phyloP scores from a whole-genome alignment of 2,329 filamentous ascomycete species.

The Karstenula rhodostoma region DNA sequence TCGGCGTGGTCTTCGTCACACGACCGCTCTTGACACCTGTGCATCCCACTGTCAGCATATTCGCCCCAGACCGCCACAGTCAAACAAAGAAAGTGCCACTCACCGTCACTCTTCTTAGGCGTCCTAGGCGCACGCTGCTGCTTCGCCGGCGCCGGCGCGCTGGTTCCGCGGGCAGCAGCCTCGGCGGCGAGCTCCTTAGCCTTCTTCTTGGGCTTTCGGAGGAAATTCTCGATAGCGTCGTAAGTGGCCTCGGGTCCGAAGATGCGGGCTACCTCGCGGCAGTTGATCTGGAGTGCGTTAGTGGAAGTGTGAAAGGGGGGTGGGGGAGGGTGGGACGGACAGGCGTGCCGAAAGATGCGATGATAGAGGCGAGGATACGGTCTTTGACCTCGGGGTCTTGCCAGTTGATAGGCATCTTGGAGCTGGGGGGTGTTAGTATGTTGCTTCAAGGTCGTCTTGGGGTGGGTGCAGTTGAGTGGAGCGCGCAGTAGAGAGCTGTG shows the following conservation, averaged over 20 bases:
- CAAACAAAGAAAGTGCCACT: constrained; percentile 13
- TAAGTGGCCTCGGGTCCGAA: constrained; percentile 59
- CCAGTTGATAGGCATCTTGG: constrained; percentile 49
- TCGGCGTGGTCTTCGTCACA: constrained; percentile 26
- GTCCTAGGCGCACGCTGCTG: constrained; percentile 16
- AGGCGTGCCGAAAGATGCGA: constrained; percentile 44
- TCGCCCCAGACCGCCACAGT: background rate
- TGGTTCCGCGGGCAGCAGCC: constrained; percentile 12
- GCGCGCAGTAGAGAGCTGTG: background rate
- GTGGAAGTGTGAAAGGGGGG: background rate
- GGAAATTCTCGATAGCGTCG: constrained; percentile 57
- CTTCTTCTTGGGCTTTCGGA: constrained; percentile 55
- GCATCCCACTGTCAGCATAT: background rate
- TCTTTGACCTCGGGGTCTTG: constrained; percentile 45
- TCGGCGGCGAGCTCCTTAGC: constrained; percentile 45
- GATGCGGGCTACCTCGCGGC: constrained; percentile 52
- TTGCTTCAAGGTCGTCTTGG: background rate
- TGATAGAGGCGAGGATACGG: constrained; percentile 51
- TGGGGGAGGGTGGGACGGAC: constrained; percentile 28
- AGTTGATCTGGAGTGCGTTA: constrained; percentile 48
- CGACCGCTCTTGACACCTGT: constrained; percentile 20
- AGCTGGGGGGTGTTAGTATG: background rate
- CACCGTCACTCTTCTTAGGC: constrained; percentile 17
- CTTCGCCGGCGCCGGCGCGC: constrained; percentile 16
- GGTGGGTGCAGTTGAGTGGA: background rate